A percentile compares a stretch with the other conserved stretches of the same genome.
Conservation (phyloP, 139 green algal genomes). For the Limnomonas spitsbergensis region DNA sequence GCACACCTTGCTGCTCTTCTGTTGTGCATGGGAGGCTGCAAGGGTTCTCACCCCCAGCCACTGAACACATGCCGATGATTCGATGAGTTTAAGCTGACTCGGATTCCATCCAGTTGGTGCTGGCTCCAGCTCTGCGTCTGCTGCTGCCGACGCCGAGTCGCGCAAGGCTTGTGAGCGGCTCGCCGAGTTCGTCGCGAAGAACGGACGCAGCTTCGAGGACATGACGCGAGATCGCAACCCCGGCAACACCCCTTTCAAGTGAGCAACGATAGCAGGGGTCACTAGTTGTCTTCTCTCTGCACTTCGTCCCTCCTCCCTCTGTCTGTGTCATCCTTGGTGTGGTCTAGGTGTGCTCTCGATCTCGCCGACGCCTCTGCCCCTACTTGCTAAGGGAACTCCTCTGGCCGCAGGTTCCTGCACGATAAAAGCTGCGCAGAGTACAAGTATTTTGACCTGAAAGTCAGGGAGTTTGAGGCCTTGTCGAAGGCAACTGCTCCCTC, state of each 20-base stretch:
- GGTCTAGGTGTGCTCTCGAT: neutral
- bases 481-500: no score
- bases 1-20: no score
- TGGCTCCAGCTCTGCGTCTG: neutral
- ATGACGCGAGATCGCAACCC: constrained; percentile 65
- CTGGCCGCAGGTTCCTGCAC: constrained; percentile 63
- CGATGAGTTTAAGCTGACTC: no score
- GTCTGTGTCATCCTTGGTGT: no score
- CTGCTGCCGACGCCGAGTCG: neutral
- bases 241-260: constrained; percentile 61
- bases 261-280: no score
- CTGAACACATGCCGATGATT: no score
- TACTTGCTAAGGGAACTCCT: no score
- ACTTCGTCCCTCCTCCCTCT: no score
- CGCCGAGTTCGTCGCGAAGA: constrained; percentile 72
- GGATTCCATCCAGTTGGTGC: neutral
- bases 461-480: constrained; percentile 27
- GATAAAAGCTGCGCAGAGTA: constrained; percentile 46
- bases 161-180: constrained; percentile 49
- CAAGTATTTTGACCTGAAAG: constrained; percentile 44
- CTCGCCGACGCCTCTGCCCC: neutral
- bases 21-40: neutral
- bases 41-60: no score
- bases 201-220: constrained; percentile 63
- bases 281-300: no score